Base-by-base conservation (phyloP, 345 rosid species). In the Murraya koenigii region DNA sequence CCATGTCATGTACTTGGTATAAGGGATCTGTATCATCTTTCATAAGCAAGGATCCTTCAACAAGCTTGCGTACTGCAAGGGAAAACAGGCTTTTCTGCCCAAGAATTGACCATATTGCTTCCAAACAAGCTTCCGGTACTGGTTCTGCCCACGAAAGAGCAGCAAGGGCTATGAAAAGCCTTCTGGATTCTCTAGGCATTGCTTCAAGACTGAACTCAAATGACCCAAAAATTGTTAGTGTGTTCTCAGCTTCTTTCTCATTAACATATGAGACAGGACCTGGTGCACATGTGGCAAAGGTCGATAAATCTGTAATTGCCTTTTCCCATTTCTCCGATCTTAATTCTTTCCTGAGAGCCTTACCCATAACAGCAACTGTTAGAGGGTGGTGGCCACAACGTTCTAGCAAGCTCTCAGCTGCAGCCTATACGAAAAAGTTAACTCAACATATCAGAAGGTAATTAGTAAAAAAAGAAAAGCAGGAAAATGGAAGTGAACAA, bases 201-300 rank as follows among this genome's bases (percentile, higher is more conserved):
- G 83, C 86, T 80, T 83, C 86, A 58, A 80, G 77, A 83, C 86
- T 83, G 79, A 83, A 83, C 38, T 80, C 83, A 69, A 83, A 77
- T 25, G 81, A 80, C 6, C 83, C 77, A 15, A 83, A 83, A 69
- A 83, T 77, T 72, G 86, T 83, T 36, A 83, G 26, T 1, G 83
- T 80, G 55, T 80, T 75, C 75, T 83, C 86, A 13, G 79, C 75
- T 69, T 83, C 86, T 77, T 83, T 83, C 72, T 83, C 83, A 69
- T 80, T 83, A 64, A 77, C 86, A 38, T 80, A 77, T 5, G 79
- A 77, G 75, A 69, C 71, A 41, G 86, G 83, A 74, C 83, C 83
- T 2, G 77, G 74, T 33, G 83, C 83, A 69, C 79, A 83, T 33
- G 83, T 70, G 56, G 86, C 83, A 56, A 41, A 83, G 10, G 83